phyloP scores from a whole-genome alignment of 495 filamentous ascomycete genomes.

The Filosporella fistucella region DNA sequence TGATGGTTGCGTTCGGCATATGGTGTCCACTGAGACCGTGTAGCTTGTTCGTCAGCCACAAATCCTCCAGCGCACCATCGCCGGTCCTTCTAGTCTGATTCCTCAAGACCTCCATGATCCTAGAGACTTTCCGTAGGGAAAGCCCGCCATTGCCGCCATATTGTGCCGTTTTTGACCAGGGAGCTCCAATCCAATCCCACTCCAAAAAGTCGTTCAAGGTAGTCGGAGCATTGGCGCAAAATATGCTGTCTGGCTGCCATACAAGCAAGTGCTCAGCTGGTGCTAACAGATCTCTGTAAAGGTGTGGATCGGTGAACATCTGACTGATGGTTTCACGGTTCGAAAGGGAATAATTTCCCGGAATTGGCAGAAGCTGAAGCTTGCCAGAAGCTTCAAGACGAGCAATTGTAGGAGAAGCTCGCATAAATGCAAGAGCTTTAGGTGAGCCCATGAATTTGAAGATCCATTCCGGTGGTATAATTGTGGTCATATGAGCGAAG shows the following conservation, averaged over 20 bases:
- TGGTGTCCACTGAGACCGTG: neutral
- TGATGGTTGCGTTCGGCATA: constrained; percentile 17
- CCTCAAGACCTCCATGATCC: constrained; percentile 16
- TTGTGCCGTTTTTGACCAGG: constrained; percentile 18
- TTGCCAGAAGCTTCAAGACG: constrained; percentile 14
- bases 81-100: constrained; percentile 7
- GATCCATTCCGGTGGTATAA: constrained; percentile 22
- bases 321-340: constrained; percentile 17
- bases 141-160: constrained; percentile 25
- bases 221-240: constrained; percentile 15
- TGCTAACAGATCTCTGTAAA: constrained; percentile 17
- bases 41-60: constrained; percentile 17
- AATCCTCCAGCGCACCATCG: constrained; percentile 19
- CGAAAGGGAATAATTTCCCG: constrained; percentile 12
- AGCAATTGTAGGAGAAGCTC: constrained; percentile 4
- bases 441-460: constrained; percentile 21
- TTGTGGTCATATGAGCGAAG: constrained; percentile 18
- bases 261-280: constrained; percentile 24
- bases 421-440: constrained; percentile 5
- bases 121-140: constrained; percentile 16
- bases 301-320: constrained; percentile 18
- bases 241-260: constrained; percentile 23
- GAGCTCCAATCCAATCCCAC: constrained; percentile 25
- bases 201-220: constrained; percentile 18
- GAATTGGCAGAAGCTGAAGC: constrained; percentile 10